These are phyloP conservation scores for Gamsiella multidivaricata DNA, from an alignment of 192 early-diverging fungal genomes.

Conservation along the genomic window DNA sequence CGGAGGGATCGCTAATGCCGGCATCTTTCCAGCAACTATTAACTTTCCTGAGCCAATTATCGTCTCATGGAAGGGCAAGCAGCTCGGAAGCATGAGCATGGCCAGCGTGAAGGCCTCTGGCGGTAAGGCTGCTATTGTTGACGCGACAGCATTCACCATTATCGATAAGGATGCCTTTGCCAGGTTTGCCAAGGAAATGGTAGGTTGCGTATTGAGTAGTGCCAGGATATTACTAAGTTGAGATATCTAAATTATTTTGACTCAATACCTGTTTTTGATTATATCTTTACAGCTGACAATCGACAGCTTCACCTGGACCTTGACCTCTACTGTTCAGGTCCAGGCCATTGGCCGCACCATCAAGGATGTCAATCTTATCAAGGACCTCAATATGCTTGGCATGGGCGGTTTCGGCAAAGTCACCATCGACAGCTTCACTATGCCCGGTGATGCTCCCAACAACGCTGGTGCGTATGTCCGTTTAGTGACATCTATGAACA, in stretches of 20 bases:
- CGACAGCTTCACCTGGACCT: constrained; percentile 37
- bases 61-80: constrained; percentile 60
- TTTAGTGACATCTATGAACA: constrained; percentile 62
- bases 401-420: constrained; percentile 66
- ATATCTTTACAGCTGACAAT: constrained; percentile 21
- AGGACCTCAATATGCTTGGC: constrained; percentile 43
- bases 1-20: constrained; percentile 59
- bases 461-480: constrained; percentile 63
- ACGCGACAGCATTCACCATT: constrained; percentile 55
- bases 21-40: constrained; percentile 64
- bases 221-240: no score
- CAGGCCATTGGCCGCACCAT: constrained; percentile 36
- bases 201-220: constrained; percentile 11
- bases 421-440: constrained; percentile 59
- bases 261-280: background rate
- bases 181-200: constrained; percentile 61
- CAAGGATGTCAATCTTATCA: constrained; percentile 29
- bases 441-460: constrained; percentile 65
- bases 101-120: constrained; percentile 53
- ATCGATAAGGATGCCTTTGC: constrained; percentile 55
- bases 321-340: constrained; percentile 35
- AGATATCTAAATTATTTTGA: background rate
- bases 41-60: constrained; percentile 59
- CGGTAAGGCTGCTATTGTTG: constrained; percentile 54
- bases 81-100: constrained; percentile 61